A percentile compares a stretch with the other conserved stretches of the same genome.
Evolutionary conservation across 2,329 filamentous ascomycete species (phyloP).

Genomic region (Cordyceps cateniannulata): DNA sequence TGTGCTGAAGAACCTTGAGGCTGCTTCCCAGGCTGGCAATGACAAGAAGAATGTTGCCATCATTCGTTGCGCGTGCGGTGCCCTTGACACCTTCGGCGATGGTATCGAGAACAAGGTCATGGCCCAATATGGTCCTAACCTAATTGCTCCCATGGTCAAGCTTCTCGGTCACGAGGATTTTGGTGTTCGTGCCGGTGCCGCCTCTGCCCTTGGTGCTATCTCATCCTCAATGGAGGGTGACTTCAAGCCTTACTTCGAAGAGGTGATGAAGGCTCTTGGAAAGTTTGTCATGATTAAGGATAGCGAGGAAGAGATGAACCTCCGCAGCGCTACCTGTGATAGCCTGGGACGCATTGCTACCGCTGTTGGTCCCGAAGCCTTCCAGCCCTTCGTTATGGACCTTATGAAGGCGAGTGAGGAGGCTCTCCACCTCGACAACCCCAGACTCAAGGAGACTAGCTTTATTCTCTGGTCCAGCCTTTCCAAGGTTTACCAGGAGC

Average conservation of each 20-base stretch:
- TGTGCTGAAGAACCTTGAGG: constrained; percentile 81
- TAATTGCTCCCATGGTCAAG: constrained; percentile 78
- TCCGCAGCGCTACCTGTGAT: constrained; percentile 85
- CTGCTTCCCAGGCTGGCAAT: constrained; percentile 61
- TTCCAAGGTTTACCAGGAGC: constrained; percentile 84
- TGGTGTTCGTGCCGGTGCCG: constrained; percentile 83
- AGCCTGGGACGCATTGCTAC: constrained; percentile 88
- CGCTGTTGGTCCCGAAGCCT: constrained; percentile 77
- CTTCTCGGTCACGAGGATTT: constrained; percentile 80
- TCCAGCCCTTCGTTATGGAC: constrained; percentile 85
- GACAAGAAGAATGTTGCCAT: constrained; percentile 77
- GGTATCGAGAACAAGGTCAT: constrained; percentile 75
- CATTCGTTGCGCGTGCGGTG: constrained; percentile 82
- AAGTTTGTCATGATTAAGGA: constrained; percentile 81
- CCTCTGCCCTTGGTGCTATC: constrained; percentile 84
- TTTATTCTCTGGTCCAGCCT: constrained; percentile 96
- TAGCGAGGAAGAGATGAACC: constrained; percentile 79
- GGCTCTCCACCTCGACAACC: constrained; percentile 80
- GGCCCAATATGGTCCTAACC: constrained; percentile 70
- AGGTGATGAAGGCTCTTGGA: constrained; percentile 84
- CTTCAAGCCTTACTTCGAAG: constrained; percentile 87
- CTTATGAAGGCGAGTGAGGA: constrained; percentile 92
- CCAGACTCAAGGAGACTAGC: constrained; percentile 87
- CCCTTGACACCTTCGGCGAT: constrained; percentile 85
- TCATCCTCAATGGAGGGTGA: constrained; percentile 75